Evolutionary conservation across 2,329 filamentous ascomycete genomes (phyloP), one percentile per base, ranked within the genome.

Genomic region (Amylocarpus encephaloides): DNA sequence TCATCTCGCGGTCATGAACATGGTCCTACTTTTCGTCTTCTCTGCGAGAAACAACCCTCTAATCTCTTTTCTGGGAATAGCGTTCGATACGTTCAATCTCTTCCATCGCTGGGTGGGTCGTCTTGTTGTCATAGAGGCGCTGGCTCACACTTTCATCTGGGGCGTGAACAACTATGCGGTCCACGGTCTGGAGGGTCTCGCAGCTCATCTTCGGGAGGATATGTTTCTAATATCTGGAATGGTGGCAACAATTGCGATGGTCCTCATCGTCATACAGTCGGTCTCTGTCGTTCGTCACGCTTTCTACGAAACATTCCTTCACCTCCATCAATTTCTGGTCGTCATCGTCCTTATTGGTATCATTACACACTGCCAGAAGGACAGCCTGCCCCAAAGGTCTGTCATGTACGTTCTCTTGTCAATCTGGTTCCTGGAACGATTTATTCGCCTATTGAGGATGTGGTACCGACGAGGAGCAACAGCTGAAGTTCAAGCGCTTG

Each of bases 61-160:
- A 55, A 86, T 89, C 64, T 70, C 72, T 51, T 70, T 85, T 49
- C 74, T 87, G 45, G 80, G 80, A 54, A 83, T 90, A 57, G 86
- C 83, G 3, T 90, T 89, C 67, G 86, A 90, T 66, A 88, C 85
- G 0, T 88, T 86, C 73, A 90, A 90, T 70, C 69, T 90, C 54
- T 73, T 90, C 50, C 86, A 90, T 68, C 78, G 86, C 47, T 89
- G 85, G 86, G 77, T 89, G 56, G 86, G 86, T 56, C 81, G 86
- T 33, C 85, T 89, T 51, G 83, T 85, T 13, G 75, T 84, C 13
- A 68, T 86, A 11, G 83, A 90, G 65, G 74, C 81, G 6, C 59
- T 89, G 33, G 72, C 76, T 16, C 86, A 89, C 68, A 82, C 79
- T 1, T 64, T 80, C 30, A 76, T 82, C 45, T 86, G 74, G 67